Conservation (phyloP, 2,329 filamentous ascomycete genomes). For the Neofusicoccum laricinum region DNA sequence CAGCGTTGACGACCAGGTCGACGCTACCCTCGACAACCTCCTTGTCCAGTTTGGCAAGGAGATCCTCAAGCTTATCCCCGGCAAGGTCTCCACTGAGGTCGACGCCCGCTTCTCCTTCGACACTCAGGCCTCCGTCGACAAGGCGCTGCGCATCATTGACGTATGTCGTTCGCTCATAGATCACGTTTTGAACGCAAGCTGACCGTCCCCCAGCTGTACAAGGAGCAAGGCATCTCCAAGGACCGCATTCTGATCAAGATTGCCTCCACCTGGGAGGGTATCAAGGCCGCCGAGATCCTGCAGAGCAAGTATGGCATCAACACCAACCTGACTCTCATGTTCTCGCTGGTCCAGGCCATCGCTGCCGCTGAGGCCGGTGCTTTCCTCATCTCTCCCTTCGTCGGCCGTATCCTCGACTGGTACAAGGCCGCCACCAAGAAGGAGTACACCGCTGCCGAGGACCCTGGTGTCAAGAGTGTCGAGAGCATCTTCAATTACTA, state of each 20-base stretch:
- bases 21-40: slow-evolving; percentile 85
- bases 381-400: slow-evolving; percentile 98
- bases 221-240: slow-evolving; percentile 85
- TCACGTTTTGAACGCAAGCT: slow-evolving; percentile 19
- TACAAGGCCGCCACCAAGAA: slow-evolving; percentile 96
- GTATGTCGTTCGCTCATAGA: slow-evolving; percentile 50
- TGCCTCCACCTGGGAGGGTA: slow-evolving; percentile 98
- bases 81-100: slow-evolving; percentile 98
- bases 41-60: slow-evolving; percentile 97
- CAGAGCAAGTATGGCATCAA: slow-evolving; percentile 96
- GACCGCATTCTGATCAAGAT: slow-evolving; percentile 98
- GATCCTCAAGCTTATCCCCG: slow-evolving; percentile 94
- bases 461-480: slow-evolving; percentile 94
- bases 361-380: slow-evolving; percentile 91
- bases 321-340: slow-evolving; percentile 98
- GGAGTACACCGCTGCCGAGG: slow-evolving; percentile 83
- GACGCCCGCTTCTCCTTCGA: slow-evolving; percentile 96
- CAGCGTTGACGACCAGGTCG: slow-evolving; percentile 76
- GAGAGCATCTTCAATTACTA: slow-evolving; percentile 99
- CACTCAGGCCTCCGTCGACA: slow-evolving; percentile 85
- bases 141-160: slow-evolving; percentile 95
- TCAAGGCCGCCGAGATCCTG: slow-evolving; percentile 96
- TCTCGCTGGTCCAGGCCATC: slow-evolving; percentile 92
- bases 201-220: slow-evolving; percentile 71
- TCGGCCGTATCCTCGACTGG: slow-evolving; percentile 99